These are phyloP conservation scores for Boletus patriciae DNA, from an alignment of 768 basidiomycete genomes.

Conservation along the genomic window DNA sequence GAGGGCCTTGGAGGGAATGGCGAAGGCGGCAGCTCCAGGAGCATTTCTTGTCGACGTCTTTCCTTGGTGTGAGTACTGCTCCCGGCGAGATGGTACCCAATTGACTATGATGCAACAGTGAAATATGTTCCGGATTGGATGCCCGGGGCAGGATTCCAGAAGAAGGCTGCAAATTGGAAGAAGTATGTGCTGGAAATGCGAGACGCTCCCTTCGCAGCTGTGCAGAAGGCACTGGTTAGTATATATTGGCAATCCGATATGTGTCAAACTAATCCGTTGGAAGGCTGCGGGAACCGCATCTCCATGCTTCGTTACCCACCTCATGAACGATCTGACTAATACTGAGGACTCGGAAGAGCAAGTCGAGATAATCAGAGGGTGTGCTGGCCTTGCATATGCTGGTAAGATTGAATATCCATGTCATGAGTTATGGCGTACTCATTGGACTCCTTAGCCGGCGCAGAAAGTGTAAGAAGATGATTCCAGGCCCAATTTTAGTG, in stretches of 20 bases:
- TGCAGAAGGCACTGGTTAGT: constrained; percentile 41
- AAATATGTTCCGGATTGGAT: constrained; percentile 55
- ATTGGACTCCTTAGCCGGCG: constrained; percentile 34
- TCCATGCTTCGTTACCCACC: constrained; percentile 32
- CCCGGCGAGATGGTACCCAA: neutral
- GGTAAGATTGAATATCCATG: constrained; percentile 29
- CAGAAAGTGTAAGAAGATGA: constrained; percentile 34
- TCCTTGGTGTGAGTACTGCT: constrained; percentile 37
- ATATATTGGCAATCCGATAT: neutral
- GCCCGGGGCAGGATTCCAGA: constrained; percentile 51
- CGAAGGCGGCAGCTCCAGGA: constrained; percentile 50
- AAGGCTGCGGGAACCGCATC: constrained; percentile 30
- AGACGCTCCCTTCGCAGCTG: constrained; percentile 43
- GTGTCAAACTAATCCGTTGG: neutral
- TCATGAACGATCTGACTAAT: constrained; percentile 23
- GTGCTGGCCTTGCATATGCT: constrained; percentile 49
- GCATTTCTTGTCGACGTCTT: constrained; percentile 53
- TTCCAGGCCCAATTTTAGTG: neutral
- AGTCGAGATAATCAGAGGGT: constrained; percentile 40
- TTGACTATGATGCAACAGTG: constrained; percentile 34
- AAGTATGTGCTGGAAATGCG: constrained; percentile 49
- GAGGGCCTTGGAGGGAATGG: constrained; percentile 50
- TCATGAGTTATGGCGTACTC: constrained; percentile 1
- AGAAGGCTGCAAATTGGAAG: constrained; percentile 51
- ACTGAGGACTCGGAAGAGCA: constrained; percentile 14